phyloP scores from a whole-genome alignment of 2,329 filamentous ascomycete genomes.

The Hymenoscyphus scutula region DNA sequence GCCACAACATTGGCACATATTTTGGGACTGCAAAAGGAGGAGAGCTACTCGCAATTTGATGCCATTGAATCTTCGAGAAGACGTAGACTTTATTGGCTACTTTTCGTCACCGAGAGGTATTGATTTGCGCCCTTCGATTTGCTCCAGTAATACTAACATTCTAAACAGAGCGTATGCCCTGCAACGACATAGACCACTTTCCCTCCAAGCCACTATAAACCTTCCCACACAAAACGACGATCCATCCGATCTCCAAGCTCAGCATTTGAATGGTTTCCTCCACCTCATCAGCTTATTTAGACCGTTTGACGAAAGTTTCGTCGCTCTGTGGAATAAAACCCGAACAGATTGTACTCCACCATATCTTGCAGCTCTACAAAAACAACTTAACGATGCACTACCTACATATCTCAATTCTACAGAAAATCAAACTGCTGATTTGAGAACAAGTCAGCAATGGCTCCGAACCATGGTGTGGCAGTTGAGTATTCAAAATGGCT shows the following conservation, averaged over 20 bases:
- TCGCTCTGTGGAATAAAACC: constrained; percentile 65
- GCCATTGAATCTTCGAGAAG: constrained; percentile 59
- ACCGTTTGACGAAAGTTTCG: constrained; percentile 63
- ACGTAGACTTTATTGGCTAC: constrained; percentile 69
- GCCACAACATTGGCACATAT: constrained; percentile 68
- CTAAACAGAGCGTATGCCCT: constrained; percentile 62
- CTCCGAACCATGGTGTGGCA: constrained; percentile 64
- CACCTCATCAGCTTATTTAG: constrained; percentile 62
- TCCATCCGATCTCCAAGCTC: constrained; percentile 51
- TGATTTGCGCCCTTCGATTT: constrained; percentile 10
- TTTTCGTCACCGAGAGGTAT: constrained; percentile 69
- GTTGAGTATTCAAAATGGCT: constrained; percentile 54
- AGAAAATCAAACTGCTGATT: constrained; percentile 54
- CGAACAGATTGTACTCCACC: constrained; percentile 54
- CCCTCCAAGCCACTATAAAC: constrained; percentile 66
- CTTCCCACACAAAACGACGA: constrained; percentile 63
- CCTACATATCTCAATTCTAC: constrained; percentile 50
- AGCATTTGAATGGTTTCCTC: constrained; percentile 56
- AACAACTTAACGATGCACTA: constrained; percentile 57
- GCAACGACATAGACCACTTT: constrained; percentile 66
- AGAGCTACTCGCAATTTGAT: constrained; percentile 59
- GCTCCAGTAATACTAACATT: constrained; percentile 15
- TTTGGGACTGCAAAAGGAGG: constrained; percentile 59
- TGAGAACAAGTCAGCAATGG: constrained; percentile 62
- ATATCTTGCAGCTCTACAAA: constrained; percentile 58